phyloP scores from a whole-genome alignment of 257 asterid genomes.

The Solanum ahanhuiri region DNA sequence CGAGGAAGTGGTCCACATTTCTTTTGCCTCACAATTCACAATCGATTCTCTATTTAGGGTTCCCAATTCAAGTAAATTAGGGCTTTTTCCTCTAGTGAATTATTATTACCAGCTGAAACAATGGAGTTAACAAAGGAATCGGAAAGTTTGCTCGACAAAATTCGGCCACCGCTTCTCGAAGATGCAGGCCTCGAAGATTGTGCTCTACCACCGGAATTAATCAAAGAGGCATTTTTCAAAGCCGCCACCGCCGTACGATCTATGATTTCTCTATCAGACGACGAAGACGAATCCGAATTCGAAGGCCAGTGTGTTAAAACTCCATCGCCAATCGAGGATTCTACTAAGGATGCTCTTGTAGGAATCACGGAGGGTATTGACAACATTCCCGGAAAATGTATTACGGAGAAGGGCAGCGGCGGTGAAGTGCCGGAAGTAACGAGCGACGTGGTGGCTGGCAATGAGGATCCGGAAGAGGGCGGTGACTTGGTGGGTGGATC shows the following conservation, averaged over 20 bases:
- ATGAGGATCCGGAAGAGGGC: slow-evolving; percentile 13
- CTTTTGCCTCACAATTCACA: not conserved
- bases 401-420: slow-evolving; percentile 38
- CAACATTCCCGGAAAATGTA: slow-evolving; percentile 35
- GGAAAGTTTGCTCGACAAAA: slow-evolving; percentile 29
- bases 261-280: slow-evolving; percentile 29
- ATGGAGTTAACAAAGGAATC: slow-evolving; percentile 47
- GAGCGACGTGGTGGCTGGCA: slow-evolving; percentile 28
- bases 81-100: not conserved
- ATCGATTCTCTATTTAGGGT: not conserved
- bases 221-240: slow-evolving; percentile 61
- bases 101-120: not conserved
- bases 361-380: slow-evolving; percentile 32
- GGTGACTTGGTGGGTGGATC: slow-evolving; percentile 28
- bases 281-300: slow-evolving; percentile 21
- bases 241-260: slow-evolving; percentile 77
- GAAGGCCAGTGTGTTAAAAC: slow-evolving; percentile 46
- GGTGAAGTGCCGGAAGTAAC: slow-evolving; percentile 26
- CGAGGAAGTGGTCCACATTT: not conserved
- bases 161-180: slow-evolving; percentile 67
- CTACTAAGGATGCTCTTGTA: slow-evolving; percentile 44
- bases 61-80: not conserved
- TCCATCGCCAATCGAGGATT: slow-evolving; percentile 35
- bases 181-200: slow-evolving; percentile 98
- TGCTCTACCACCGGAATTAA: slow-evolving; percentile 76